Base-by-base conservation (phyloP, 768 basidiomycete species). In the Tulasnella sp. region DNA sequence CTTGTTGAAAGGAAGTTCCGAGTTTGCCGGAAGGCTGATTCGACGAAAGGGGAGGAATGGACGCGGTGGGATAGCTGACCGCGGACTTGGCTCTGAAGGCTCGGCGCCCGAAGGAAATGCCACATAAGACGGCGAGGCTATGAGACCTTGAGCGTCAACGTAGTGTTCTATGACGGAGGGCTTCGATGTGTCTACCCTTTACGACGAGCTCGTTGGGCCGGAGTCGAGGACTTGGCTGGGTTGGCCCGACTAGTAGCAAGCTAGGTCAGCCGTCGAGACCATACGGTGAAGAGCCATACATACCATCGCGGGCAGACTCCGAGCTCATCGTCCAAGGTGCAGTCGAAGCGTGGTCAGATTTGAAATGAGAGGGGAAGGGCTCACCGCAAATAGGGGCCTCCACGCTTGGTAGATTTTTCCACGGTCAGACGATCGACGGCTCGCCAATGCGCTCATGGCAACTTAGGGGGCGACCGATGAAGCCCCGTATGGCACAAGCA, bases 1-100 rank as follows among this genome's bases (percentile, higher is more conserved):
- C 52, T 32, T 29, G 52, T 59, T 26, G 5, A 59, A 5, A 59
- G 84, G 75, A 63, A 83, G 84, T 16, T 80, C 80, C 22, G 44
- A 81, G 76, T 39, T 76, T 14, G 64, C 39, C 9, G 83, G 83
- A 4, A 84, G 77, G 8, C 83, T 83, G 44, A 84, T 83, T n/a
- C 83, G 78, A 40, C 83, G 81, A 74, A 84, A 84, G 7, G 83
- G 82, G 26, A 81, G 75, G 32, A 72, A 72, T 17, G 62, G 62
- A 40, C 67, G 67, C 11, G 67, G 62, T 40, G 71, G 52, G 52
- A 59, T 59, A 22, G 26, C 52, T 4, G 52, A 59, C 12, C 52
- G 52, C 19, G 52, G 52, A 29, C 52, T 59, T 59, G 52, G 26
- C 22, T 59, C 52, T 29, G 52, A 22, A 4, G 52, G 26, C 26